A percentile compares a stretch with the other conserved stretches of the same genome.
These are phyloP conservation scores for Hirschfeldia incana DNA, from an alignment of 345 rosid species.

Conservation along the genomic window DNA sequence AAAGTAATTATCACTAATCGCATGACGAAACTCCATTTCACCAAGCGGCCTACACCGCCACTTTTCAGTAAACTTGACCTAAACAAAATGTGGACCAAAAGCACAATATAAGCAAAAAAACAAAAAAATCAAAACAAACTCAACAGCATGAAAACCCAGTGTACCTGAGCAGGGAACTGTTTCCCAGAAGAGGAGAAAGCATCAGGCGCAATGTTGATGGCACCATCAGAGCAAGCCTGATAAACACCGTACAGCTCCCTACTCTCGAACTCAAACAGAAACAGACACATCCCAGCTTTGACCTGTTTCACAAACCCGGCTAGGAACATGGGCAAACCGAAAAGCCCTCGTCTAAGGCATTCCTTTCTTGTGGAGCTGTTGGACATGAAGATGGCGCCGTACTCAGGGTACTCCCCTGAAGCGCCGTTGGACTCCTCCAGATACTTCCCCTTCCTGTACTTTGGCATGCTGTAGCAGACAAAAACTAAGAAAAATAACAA, in stretches of 20 bases:
- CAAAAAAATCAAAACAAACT: neutral
- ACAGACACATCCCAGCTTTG: conserved; percentile 72
- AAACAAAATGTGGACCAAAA: neutral
- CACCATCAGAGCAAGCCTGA: conserved; percentile 60
- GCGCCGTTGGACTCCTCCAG: conserved; percentile 17
- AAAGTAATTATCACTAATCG: conserved; percentile 64
- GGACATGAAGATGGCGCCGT: conserved; percentile 81
- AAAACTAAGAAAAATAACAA: conserved; percentile 15
- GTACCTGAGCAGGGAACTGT: conserved; percentile 77
- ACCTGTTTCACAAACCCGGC: conserved; percentile 54
- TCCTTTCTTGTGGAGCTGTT: conserved; percentile 48
- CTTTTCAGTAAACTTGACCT: conserved; percentile 54
- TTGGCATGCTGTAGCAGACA: conserved; percentile 36
- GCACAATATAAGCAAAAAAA: neutral
- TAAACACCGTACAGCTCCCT: conserved; percentile 71
- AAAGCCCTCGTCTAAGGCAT: conserved; percentile 47
- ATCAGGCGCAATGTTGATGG: conserved; percentile 55
- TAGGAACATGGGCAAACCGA: conserved; percentile 59
- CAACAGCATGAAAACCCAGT: neutral
- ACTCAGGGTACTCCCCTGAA: conserved; percentile 48
- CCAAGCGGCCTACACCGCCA: conserved; percentile 65
- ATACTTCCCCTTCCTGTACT: conserved; percentile 32
- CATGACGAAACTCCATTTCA: conserved; percentile 58
- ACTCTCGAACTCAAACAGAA: conserved; percentile 65
- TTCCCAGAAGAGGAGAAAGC: conserved; percentile 60